Evolutionary conservation across 2,329 filamentous ascomycete species (phyloP).

Genomic region (Colletotrichum sp.): DNA sequence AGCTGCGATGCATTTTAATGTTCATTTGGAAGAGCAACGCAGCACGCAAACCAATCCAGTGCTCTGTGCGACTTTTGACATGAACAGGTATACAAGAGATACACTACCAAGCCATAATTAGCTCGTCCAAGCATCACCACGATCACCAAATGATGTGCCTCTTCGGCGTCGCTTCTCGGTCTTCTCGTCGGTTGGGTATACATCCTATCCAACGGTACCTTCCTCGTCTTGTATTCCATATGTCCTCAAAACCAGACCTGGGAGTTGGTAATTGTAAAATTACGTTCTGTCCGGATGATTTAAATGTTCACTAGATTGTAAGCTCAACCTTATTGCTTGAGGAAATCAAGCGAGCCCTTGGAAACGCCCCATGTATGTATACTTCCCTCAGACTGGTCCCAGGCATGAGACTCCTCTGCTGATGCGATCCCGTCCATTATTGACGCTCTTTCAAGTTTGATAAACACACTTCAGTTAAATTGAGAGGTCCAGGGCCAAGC

Average conservation of each 20-base stretch:
- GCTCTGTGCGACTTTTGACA: not conserved
- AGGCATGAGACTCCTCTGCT: not conserved
- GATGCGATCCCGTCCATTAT: not conserved
- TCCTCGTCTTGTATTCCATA: not conserved
- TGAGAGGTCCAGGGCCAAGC: accelerated
- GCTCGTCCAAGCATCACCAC: accelerated
- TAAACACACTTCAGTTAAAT: accelerated
- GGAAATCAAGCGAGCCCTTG: not conserved
- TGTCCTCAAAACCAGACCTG: not conserved
- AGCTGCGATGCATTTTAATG: accelerated
- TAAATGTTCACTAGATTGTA: too few relatives aligned
- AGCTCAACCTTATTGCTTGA: not conserved
- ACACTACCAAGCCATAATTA: accelerated
- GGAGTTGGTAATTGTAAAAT: not conserved
- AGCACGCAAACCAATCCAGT: not conserved
- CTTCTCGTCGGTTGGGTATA: not conserved
- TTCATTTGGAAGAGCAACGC: not conserved
- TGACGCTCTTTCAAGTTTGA: not conserved
- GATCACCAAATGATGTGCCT: not conserved
- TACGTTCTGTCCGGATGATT: too few relatives aligned
- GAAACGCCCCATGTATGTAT: accelerated
- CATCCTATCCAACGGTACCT: not conserved
- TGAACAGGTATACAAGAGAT: not conserved
- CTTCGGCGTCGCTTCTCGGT: not conserved
- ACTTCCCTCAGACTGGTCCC: accelerated